Conservation (phyloP, 495 filamentous ascomycete genomes). For the Tuber umbilicatum region DNA sequence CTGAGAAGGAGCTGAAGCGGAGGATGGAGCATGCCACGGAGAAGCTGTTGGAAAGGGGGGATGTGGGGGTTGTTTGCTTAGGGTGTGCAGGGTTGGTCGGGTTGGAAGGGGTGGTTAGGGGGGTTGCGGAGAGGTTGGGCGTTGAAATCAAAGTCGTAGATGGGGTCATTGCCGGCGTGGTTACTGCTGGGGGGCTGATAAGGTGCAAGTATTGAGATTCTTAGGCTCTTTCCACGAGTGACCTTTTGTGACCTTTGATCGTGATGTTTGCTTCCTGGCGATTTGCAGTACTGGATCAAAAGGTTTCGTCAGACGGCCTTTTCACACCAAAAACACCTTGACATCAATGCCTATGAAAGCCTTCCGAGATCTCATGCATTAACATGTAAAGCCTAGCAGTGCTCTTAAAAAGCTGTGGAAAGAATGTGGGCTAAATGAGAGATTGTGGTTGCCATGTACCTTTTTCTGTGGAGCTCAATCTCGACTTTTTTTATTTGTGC, state of each 20-base stretch:
- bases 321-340: too few relatives aligned
- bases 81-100: conserved; percentile 92
- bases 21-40: conserved; percentile 65
- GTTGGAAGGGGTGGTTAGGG: conserved; percentile 72
- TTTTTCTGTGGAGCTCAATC: too few relatives aligned
- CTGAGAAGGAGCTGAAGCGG: conserved; percentile 55
- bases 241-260: neutral
- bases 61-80: conserved; percentile 62
- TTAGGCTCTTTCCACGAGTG: neutral
- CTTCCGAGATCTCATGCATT: too few relatives aligned
- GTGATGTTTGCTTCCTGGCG: neutral
- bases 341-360: too few relatives aligned
- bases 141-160: conserved; percentile 65
- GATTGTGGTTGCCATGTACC: too few relatives aligned
- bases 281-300: neutral
- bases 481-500: too few relatives aligned
- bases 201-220: conserved; percentile 26
- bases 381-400: too few relatives aligned
- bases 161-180: conserved; percentile 72
- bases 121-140: conserved; percentile 56
- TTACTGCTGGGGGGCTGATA: conserved; percentile 56
- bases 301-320: too few relatives aligned
- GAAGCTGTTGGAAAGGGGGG: conserved; percentile 53
- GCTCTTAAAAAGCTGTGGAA: too few relatives aligned
- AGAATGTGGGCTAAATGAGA: too few relatives aligned